Evolutionary conservation across 2,329 filamentous ascomycete species (phyloP), one percentile per base, ranked within the genome.

Genomic region (Epichloe coenophiala): DNA sequence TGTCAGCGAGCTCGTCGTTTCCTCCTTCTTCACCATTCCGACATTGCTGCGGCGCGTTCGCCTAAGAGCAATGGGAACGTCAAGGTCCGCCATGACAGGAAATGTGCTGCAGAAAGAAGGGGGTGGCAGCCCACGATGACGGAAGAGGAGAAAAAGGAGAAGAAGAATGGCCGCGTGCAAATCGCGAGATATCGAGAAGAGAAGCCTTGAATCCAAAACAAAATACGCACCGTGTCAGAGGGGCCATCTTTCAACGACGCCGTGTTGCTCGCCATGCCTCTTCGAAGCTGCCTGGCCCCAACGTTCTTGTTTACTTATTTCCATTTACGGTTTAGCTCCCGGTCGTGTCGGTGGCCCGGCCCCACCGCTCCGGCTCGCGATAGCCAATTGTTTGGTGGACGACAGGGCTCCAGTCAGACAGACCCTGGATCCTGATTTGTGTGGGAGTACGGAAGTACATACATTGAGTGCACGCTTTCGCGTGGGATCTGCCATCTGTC

Each of bases 41-140:
- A 58, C 52, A 39, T 61, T 70, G 54, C 66, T 70, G 36, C 78
- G 74, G 57, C 76, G 71, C 31, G 71, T 68, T 40, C 76, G 76
- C 54, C 78, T 70, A 12, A 80, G 61, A n/a, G 78, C 75, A 52
- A 81, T 72, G 3, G 77, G 76, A 27, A 75, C 64, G 55, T 77
- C 67, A 41, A 65, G 59, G 50, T 69, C 60, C 5, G 62, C 58
- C 66, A 72, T 73, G 31, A 33, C 39, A 3, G n/a, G 9, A 15
- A 27, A 23, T 13, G 27, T 31, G 27, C 8, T 4, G 27, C 27
- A 31, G 4, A 31, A 9, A 31, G 7, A 31, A 3, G 27, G 27
- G 27, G 27, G 27, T 31, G 27, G 27, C 37, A 39, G 13, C 37
- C 37, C 37, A 39, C 15, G 38, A 40, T 17, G 40, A 19, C 7